Evolutionary conservation across 2,329 filamentous ascomycete species (phyloP).

Genomic region (Diaporthe sp.): DNA sequence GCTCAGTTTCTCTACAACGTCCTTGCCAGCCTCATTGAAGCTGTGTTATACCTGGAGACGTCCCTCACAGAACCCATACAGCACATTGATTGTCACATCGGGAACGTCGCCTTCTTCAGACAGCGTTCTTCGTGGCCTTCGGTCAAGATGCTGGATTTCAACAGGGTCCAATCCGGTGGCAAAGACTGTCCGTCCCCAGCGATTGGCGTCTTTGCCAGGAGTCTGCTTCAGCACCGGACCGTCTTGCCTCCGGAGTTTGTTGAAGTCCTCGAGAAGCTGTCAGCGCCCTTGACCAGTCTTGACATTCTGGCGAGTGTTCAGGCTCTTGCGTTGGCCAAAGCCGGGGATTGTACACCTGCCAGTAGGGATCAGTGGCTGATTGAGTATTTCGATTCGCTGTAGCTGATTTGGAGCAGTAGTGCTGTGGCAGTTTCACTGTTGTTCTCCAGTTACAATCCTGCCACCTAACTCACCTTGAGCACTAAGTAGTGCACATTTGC

Average conservation of each 20-base stretch:
- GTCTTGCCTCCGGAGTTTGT: not conserved
- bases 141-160: slow-evolving; percentile 4
- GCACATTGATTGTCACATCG: slow-evolving; percentile 4
- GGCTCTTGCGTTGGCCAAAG: not conserved
- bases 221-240: not conserved
- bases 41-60: not conserved
- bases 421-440: not conserved
- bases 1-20: not conserved
- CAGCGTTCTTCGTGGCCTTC: not conserved
- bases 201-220: not conserved
- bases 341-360: not conserved
- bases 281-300: not conserved
- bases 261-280: not conserved
- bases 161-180: not conserved
- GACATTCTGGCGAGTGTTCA: not conserved
- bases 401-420: not conserved
- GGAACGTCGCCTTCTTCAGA: not conserved
- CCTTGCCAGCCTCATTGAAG: not conserved
- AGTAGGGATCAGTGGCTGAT: not conserved
- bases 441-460: not conserved
- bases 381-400: not conserved
- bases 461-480: not conserved
- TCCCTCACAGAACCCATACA: not conserved
- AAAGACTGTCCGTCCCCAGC: not conserved
- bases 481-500: not conserved